Evolutionary conservation across 352 stramenopile genomes (phyloP), one percentile per base, ranked within the genome.

Genomic region (Globisporangium acanthophoron): DNA sequence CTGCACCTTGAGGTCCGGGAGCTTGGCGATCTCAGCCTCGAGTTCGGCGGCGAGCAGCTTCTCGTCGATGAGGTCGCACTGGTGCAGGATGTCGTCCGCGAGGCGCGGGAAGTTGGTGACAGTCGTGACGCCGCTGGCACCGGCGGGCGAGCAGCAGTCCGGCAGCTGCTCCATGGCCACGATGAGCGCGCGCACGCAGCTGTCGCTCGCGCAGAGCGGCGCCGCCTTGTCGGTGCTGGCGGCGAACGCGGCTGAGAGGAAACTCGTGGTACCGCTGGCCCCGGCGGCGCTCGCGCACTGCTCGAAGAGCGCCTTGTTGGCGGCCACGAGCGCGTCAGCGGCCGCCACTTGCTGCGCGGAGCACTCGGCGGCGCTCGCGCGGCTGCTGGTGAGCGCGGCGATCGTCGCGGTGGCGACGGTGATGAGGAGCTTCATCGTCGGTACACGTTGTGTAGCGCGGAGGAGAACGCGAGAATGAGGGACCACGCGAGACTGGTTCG

Each of bases 141-240:
- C 48, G 3, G 29, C 43, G 12, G 58, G 20, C 40, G 53, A 61
- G 49, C 63, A 69, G 63, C 63, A 69, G 50, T 69, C 63, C 4
- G 63, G 58, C 16, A 69, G n/a, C 46, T 61, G 62, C 54, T 69
- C 63, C 63, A 69, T 69, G 9, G 63, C 63, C 7, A 33, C 63
- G 37, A 69, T 69, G 29, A 69, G 58, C 49, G 63, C 54, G 20
- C 58, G 52, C 21, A 66, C 58, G 49, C 63, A 69, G 33, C 49
- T 54, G 9, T 65, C 47, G 5, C 39, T 59, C 43, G 54, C 63
- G 50, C 63, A 69, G 21, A 69, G 56, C 37, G 24, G 37, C 40
- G 37, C 52, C 11, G 62, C 57, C 16, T 8, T 41, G 35, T 59
- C 43, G 5, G 47, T 15, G 18, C 45, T 56, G 35, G 48, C 35